Conservation (phyloP, 106 monocot species). For the Dendrobium huoshanense region DNA sequence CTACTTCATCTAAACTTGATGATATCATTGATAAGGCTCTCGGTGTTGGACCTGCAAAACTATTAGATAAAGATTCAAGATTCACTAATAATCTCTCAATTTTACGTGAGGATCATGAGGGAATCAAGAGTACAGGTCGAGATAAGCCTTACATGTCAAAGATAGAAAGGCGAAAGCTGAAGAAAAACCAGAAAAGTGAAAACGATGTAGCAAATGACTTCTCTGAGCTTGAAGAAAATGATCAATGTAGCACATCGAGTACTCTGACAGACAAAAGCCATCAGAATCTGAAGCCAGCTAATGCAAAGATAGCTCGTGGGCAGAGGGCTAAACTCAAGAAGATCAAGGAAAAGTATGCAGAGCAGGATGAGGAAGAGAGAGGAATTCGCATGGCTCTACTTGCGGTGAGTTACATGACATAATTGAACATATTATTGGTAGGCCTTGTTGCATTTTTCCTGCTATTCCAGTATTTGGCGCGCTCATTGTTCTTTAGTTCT, state of each 20-base stretch:
- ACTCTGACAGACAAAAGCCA: conserved; percentile 19
- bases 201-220: conserved; percentile 16
- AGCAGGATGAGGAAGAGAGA: conserved; percentile 98
- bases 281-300: conserved; percentile 23
- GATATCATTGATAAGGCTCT: conserved; percentile 82
- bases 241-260: conserved; percentile 11
- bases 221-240: conserved; percentile 25
- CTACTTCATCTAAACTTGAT: conserved; percentile 69
- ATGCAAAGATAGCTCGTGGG: conserved; percentile 61
- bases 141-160: conserved; percentile 88
- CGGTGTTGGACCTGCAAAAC: conserved; percentile 66
- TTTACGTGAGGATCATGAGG: conserved; percentile 26
- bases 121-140: conserved; percentile 32
- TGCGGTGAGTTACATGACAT: conserved; percentile 42
- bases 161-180: conserved; percentile 75
- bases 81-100: conserved; percentile 19
- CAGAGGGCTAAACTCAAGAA: conserved; percentile 90
- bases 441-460: conserved; percentile 1
- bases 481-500: conserved; percentile 4
- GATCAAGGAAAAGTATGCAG: conserved; percentile 96
- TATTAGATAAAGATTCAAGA: conserved; percentile 24
- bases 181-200: conserved; percentile 50
- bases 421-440: background rate
- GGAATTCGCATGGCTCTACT: conserved; percentile 90
- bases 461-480: background rate